Conservation (phyloP, 768 basidiomycete genomes). For the Termitomyces sp. region DNA sequence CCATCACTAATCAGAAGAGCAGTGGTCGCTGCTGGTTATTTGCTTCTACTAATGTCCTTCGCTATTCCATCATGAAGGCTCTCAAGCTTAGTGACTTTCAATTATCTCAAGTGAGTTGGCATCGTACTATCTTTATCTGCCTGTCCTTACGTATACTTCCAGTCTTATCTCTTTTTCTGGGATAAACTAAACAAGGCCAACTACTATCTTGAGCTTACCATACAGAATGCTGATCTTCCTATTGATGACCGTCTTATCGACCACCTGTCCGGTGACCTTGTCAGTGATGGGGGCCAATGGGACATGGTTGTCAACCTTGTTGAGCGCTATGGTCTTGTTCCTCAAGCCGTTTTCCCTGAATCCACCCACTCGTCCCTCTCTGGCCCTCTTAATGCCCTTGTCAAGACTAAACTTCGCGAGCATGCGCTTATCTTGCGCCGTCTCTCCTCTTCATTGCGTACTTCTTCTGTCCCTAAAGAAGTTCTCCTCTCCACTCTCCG, state of each 20-base stretch:
- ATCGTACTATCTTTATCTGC: not conserved
- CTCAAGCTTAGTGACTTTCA: slow-evolving; percentile 86
- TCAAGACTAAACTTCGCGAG: slow-evolving; percentile 91
- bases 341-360: slow-evolving; percentile 79
- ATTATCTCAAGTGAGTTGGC: slow-evolving; percentile 67
- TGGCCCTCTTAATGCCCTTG: slow-evolving; percentile 62
- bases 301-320: slow-evolving; percentile 73
- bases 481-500: slow-evolving; percentile 53
- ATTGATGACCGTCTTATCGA: slow-evolving; percentile 80
- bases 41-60: slow-evolving; percentile 81
- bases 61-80: slow-evolving; percentile 81
- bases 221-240: slow-evolving; percentile 74
- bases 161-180: slow-evolving; percentile 94
- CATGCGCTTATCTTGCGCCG: slow-evolving; percentile 78
- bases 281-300: slow-evolving; percentile 93
- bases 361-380: slow-evolving; percentile 78
- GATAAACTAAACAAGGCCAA: slow-evolving; percentile 94
- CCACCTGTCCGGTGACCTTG: slow-evolving; percentile 69
- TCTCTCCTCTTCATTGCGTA: slow-evolving; percentile 48
- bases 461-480: slow-evolving; percentile 39
- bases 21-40: slow-evolving; percentile 96
- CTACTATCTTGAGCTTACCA: slow-evolving; percentile 85
- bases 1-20: slow-evolving; percentile 82
- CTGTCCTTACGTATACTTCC: slow-evolving; percentile 4
- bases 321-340: slow-evolving; percentile 81